These are phyloP conservation scores for Scheffersomyces quercinus DNA, from an alignment of 1,139 yeast genomes.

Conservation along the genomic window DNA sequence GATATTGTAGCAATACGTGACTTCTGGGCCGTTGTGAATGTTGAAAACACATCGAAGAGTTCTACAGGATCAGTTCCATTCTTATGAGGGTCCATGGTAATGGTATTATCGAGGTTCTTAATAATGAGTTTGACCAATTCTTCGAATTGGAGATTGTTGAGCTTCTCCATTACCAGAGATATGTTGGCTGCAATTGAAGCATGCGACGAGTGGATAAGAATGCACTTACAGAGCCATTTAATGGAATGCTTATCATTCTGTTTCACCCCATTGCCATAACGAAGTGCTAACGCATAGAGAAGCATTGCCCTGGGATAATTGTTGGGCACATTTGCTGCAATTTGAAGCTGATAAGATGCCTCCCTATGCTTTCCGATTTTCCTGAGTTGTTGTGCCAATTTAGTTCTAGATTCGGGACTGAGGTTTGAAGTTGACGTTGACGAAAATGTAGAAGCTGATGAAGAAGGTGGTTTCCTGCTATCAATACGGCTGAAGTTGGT, in stretches of 20 bases:
- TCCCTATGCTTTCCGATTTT: conserved; percentile 64
- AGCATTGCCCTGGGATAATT: conserved; percentile 64
- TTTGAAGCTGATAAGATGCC: conserved; percentile 67
- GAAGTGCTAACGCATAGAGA: conserved; percentile 66
- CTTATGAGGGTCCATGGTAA: conserved; percentile 18
- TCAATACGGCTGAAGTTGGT: conserved; percentile 6
- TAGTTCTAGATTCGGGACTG: conserved; percentile 47
- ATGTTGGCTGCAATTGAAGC: conserved; percentile 4
- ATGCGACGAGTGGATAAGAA: conserved; percentile 19
- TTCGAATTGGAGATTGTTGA: conserved; percentile 30
- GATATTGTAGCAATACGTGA: conserved; percentile 26
- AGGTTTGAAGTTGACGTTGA: conserved; percentile 12
- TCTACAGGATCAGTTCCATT: conserved; percentile 28
- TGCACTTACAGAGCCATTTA: conserved; percentile 56
- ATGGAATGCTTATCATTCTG: conserved; percentile 59
- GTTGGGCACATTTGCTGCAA: conserved; percentile 61
- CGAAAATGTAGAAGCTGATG: neutral
- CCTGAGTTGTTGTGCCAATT: conserved; percentile 55
- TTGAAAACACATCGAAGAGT: conserved; percentile 26
- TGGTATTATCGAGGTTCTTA: conserved; percentile 20
- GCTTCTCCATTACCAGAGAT: conserved; percentile 18
- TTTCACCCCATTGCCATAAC: conserved; percentile 71
- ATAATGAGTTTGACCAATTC: conserved; percentile 32
- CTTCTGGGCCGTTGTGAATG: conserved; percentile 27
- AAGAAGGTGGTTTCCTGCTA: neutral